Conservation (phyloP, 1,139 yeast species). For the Pichiaceae sp. region DNA sequence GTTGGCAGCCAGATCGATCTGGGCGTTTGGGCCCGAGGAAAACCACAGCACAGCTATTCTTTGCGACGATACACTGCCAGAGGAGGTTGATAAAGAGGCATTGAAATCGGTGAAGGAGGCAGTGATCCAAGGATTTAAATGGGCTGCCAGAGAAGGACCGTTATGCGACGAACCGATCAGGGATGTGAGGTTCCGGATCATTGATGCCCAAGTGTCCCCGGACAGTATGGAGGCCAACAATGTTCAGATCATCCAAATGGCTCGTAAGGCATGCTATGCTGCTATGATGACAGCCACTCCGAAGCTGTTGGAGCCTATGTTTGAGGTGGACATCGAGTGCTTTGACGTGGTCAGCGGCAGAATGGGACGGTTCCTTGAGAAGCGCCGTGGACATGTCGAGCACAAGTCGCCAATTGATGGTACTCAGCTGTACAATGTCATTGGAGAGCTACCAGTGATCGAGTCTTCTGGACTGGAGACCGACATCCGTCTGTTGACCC, state of each 20-base stretch:
- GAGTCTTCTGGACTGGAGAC: constrained; percentile 88
- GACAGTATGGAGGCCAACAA: constrained; percentile 43
- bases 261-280: constrained; percentile 77
- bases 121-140: constrained; percentile 68
- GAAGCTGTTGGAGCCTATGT: constrained; percentile 73
- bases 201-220: constrained; percentile 49
- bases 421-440: constrained; percentile 55
- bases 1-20: constrained; percentile 70
- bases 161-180: constrained; percentile 78
- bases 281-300: constrained; percentile 79
- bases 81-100: constrained; percentile 54
- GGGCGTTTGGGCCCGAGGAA: constrained; percentile 70
- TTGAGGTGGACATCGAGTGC: constrained; percentile 46
- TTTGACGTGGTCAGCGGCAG: constrained; percentile 37
- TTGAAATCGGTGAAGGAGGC: constrained; percentile 42
- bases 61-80: constrained; percentile 69
- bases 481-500: constrained; percentile 68
- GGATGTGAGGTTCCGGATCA: constrained; percentile 61
- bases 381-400: constrained; percentile 54
- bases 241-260: constrained; percentile 77
- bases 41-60: constrained; percentile 49
- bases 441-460: constrained; percentile 74
- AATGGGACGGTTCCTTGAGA: constrained; percentile 27
- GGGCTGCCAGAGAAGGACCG: constrained; percentile 87
- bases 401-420: constrained; percentile 58